A percentile compares a stretch with the other conserved stretches of the same genome.
These are phyloP conservation scores for Boechera retrofracta DNA, from an alignment of 345 rosid species.

Conservation along the genomic window DNA sequence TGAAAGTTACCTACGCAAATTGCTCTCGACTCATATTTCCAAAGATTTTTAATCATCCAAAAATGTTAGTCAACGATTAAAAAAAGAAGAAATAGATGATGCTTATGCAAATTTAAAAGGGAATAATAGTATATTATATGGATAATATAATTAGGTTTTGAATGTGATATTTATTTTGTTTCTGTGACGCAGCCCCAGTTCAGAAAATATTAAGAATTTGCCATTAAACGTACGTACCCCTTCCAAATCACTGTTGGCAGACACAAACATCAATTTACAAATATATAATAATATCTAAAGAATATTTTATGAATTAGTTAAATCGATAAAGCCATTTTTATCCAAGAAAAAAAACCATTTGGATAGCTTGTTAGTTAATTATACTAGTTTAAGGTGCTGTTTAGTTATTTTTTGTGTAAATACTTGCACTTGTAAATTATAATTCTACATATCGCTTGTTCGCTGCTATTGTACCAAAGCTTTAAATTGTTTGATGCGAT, in stretches of 20 bases:
- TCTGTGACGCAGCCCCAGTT: conserved; percentile 12
- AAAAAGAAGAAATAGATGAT: conserved; percentile 4
- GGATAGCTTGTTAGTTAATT: neutral
- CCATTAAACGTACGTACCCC: neutral
- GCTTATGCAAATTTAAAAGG: neutral
- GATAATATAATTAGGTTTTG: conserved; percentile 26
- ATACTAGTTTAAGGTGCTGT: neutral
- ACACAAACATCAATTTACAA: neutral
- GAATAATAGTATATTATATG: neutral
- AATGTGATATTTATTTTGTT: conserved; percentile 21
- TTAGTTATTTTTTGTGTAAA: neutral
- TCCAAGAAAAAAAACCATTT: neutral
- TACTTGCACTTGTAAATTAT: neutral
- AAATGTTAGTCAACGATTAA: conserved; percentile 17
- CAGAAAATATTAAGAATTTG: neutral
- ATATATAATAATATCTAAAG: neutral
- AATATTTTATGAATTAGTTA: neutral
- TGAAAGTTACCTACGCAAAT: neutral
- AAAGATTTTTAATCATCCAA: neutral
- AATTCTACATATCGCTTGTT: neutral
- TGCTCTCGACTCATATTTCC: neutral
- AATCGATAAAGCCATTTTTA: neutral
- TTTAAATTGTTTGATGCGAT: conserved; percentile 3
- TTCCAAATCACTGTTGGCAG: neutral
- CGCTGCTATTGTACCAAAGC: neutral